Evolutionary conservation across 495 filamentous ascomycete genomes (phyloP), one percentile per base, ranked within the genome.

Genomic region (Hypoxylon fuscum): DNA sequence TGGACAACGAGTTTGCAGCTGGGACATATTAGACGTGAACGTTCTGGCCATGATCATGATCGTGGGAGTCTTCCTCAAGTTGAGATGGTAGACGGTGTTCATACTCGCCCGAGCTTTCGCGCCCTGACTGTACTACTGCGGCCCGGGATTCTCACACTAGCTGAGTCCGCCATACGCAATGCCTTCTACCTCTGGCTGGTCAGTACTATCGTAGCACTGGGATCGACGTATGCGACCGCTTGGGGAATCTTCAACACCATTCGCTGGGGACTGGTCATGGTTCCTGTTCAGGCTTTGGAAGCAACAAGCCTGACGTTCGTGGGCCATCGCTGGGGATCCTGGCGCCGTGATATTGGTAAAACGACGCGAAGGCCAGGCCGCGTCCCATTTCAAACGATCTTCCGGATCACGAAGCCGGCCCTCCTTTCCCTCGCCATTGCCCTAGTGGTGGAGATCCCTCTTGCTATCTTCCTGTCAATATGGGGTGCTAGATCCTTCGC

Each of bases 161-260:
- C 74, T 9, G 89, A 92, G 60, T 90, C 87, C 0, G 83, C 83
- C 2, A 69, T 90, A 18, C 78, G 89, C 5, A 92, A 92, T 50
- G 78, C 85, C 0, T 74, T 92, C 0, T 91, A 92, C 55, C 80
- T 92, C 12, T 92, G 88, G 88, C 78, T 92, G 1, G 79, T 91
- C n/a, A 80, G 73, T 37, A 79, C 77, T 8, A 89, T 91, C 32
- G 78, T 92, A 0, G 64, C 78, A 0, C 75, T 91, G 55, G 87
- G 88, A 3, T 63, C 73, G 0, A 79, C 84, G 21, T 91, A 91
- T 72, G 85, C 86, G 1, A 91, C 89, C 2, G 88, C 89, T 1
- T 92, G 88, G 89, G 84, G 87, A 11, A 76, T 91, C 32, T 91
- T 92, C 76, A 89, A 83, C 57, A 90, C 88, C 0, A 90, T 92